Conservation (phyloP, 306 rosid species). For the Ormosia emarginata region DNA sequence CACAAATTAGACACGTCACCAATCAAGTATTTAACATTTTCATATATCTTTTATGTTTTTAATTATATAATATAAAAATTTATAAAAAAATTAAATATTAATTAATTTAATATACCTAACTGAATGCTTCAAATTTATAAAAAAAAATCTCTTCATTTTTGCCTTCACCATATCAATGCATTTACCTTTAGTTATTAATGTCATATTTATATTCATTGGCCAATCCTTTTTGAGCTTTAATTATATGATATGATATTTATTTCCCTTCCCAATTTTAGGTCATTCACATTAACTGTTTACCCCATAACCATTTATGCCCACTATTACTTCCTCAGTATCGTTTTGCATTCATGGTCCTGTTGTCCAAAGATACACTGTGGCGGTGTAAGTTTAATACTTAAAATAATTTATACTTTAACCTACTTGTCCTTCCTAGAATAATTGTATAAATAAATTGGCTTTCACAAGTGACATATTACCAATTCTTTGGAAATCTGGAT, state of each 20-base stretch:
- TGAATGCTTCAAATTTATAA: no score
- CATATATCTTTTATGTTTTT: no score
- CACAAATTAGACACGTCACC: no score
- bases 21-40: no score
- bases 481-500: neutral
- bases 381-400: neutral
- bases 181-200: conserved; percentile 17
- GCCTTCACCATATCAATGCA: neutral
- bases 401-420: conserved; percentile 7
- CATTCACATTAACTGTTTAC: conserved; percentile 23
- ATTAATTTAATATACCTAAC: no score
- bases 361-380: neutral
- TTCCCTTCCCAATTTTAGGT: neutral
- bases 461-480: neutral
- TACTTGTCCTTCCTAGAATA: conserved; percentile 15
- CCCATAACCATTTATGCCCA: conserved; percentile 1
- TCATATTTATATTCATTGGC: neutral
- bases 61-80: no score
- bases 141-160: no score
- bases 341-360: conserved; percentile 29
- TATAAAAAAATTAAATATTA: no score
- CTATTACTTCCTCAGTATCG: neutral
- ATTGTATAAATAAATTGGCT: neutral
- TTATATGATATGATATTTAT: neutral
- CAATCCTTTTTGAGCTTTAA: neutral